phyloP scores from a whole-genome alignment of 1,139 yeast genomes.

The Hyphopichia wangnamkhiaoensis region DNA sequence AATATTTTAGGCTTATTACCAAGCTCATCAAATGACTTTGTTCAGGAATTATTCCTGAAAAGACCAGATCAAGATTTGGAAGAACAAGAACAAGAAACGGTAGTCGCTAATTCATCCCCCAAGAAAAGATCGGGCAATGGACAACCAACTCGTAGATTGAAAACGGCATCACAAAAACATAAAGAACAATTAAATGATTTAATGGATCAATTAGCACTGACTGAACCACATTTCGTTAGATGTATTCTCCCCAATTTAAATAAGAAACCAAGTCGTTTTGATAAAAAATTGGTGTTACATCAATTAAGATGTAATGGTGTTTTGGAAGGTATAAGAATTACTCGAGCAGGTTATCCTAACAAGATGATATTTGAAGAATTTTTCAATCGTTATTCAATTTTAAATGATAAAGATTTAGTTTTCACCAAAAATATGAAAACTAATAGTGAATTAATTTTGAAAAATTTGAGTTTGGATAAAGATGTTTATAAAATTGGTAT shows the following conservation, averaged over 20 bases:
- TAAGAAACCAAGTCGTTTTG: constrained; percentile 71
- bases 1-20: constrained; percentile 61
- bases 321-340: constrained; percentile 94
- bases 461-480: constrained; percentile 59
- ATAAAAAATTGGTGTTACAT: constrained; percentile 75
- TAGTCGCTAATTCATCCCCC: constrained; percentile 4
- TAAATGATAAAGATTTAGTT: constrained; percentile 44
- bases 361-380: constrained; percentile 84
- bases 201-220: constrained; percentile 71
- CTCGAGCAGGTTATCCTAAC: constrained; percentile 96
- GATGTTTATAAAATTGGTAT: constrained; percentile 75
- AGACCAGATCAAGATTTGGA: constrained; percentile 1
- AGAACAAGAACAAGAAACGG: constrained; percentile 8
- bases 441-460: constrained; percentile 68
- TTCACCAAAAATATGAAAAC: constrained; percentile 57
- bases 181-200: constrained; percentile 77
- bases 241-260: constrained; percentile 89
- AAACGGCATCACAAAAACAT: constrained; percentile 85
- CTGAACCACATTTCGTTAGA: constrained; percentile 96
- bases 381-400: constrained; percentile 67
- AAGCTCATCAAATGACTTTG: constrained; percentile 55
- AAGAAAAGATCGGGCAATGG: constrained; percentile 1
- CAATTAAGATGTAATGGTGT: constrained; percentile 98
- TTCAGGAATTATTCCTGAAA: constrained; percentile 24
- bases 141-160: constrained; percentile 37